These are phyloP conservation scores for Camelina sativa DNA, from an alignment of 345 rosid genomes.

Conservation along the genomic window DNA sequence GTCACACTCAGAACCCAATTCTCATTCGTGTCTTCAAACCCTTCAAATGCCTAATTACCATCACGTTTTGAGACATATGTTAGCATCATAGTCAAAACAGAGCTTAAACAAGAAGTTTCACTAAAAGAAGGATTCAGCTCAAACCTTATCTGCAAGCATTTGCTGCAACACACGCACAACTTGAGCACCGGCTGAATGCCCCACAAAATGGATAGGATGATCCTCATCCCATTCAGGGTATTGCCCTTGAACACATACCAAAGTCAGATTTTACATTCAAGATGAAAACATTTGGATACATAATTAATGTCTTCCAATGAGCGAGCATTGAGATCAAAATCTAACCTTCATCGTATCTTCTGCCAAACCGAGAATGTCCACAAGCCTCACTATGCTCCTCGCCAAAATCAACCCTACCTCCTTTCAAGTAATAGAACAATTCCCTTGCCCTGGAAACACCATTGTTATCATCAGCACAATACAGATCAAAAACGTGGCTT, in stretches of 20 bases:
- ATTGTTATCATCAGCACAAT: conserved; percentile 34
- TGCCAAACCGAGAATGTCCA: conserved; percentile 91
- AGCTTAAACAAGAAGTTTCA: background rate
- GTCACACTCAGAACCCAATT: conserved; percentile 95
- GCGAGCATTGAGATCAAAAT: conserved; percentile 4
- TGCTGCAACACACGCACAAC: conserved; percentile 97
- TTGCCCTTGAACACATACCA: conserved; percentile 58
- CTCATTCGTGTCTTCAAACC: conserved; percentile 78
- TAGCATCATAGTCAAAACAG: conserved; percentile 16
- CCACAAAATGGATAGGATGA: conserved; percentile 96
- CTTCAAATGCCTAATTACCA: conserved; percentile 70
- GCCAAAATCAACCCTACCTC: conserved; percentile 92
- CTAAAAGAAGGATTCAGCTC: background rate
- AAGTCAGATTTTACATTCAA: conserved; percentile 20
- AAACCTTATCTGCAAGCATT: conserved; percentile 95
- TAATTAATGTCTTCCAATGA: background rate
- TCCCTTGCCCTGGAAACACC: conserved; percentile 66
- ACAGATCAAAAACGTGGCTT: conserved; percentile 6
- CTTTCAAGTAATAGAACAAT: conserved; percentile 92
- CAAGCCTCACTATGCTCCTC: conserved; percentile 88
- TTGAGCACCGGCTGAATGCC: conserved; percentile 98
- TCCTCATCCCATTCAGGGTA: conserved; percentile 95
- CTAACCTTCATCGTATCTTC: conserved; percentile 73
- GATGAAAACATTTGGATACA: background rate
- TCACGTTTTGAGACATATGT: conserved; percentile 13